These are phyloP conservation scores for Ehretia macrophylla DNA, from an alignment of 257 asterid genomes.

Conservation along the genomic window DNA sequence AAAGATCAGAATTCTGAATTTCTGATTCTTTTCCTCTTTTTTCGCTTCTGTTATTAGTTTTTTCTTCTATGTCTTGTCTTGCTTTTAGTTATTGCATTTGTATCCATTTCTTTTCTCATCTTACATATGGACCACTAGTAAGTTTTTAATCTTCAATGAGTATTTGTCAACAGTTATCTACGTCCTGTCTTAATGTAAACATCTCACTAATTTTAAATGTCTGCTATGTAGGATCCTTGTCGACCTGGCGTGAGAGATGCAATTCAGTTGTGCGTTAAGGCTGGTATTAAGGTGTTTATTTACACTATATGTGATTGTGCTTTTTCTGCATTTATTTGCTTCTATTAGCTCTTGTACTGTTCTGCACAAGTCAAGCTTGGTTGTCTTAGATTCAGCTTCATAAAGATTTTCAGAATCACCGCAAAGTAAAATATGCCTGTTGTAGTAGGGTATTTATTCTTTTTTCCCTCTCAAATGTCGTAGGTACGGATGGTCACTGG, in stretches of 20 bases:
- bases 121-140: too few species aligned
- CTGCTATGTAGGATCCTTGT: slow-evolving; percentile 72
- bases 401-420: neutral
- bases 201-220: slow-evolving; percentile 1
- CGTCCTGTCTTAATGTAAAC: neutral
- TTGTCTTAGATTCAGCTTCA: neutral
- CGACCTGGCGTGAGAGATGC: slow-evolving; percentile 80
- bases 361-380: neutral
- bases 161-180: too few species aligned
- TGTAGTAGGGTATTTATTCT: too few species aligned
- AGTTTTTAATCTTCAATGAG: too few species aligned
- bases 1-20: too few species aligned
- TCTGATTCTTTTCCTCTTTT: too few species aligned
- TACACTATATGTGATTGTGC: neutral
- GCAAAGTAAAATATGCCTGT: too few species aligned
- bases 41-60: too few species aligned
- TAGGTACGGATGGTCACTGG: slow-evolving; percentile 99
- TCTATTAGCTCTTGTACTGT: slow-evolving; percentile 8
- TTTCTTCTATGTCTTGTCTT: too few species aligned
- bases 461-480: neutral
- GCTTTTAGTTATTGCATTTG: too few species aligned
- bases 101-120: too few species aligned
- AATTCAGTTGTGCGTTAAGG: slow-evolving; percentile 66
- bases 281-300: slow-evolving; percentile 86
- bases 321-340: too few species aligned